Evolutionary conservation across 148 eudicot genomes (phyloP).

Genomic region (Silene latifolia): DNA sequence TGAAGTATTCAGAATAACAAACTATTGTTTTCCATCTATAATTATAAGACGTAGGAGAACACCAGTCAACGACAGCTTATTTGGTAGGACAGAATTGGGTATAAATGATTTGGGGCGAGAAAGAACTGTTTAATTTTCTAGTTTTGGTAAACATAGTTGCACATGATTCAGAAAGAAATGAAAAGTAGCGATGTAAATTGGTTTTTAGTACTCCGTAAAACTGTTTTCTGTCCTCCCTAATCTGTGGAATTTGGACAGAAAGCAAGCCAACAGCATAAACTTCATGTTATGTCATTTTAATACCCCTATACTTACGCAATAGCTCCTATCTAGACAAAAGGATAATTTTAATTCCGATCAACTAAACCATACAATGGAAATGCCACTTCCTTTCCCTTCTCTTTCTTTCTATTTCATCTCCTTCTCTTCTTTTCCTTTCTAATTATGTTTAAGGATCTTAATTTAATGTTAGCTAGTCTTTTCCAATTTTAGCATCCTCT

Average conservation of each 20-base stretch:
- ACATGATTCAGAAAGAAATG: background rate
- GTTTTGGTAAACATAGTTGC: background rate
- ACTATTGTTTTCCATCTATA: background rate
- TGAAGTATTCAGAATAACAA: background rate
- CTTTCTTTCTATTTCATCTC: background rate
- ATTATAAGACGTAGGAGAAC: background rate
- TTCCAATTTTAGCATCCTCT: constrained; percentile 2
- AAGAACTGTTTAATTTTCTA: background rate
- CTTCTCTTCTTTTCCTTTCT: background rate
- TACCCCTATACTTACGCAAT: background rate
- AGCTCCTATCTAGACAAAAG: background rate
- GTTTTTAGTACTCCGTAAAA: background rate
- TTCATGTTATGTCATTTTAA: background rate
- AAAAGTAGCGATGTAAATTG: background rate
- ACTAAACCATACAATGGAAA: background rate
- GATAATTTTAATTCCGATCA: background rate
- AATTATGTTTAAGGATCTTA: background rate
- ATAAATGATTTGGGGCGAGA: background rate
- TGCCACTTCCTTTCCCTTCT: background rate
- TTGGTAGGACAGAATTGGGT: background rate
- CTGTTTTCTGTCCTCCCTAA: background rate
- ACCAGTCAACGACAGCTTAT: background rate
- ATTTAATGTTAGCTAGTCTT: background rate
- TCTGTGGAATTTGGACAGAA: background rate
- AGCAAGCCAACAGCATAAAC: background rate